Evolutionary conservation across 805 yeast species (phyloP), one percentile per base, ranked within the genome.

Genomic region (Candida berthetii): DNA sequence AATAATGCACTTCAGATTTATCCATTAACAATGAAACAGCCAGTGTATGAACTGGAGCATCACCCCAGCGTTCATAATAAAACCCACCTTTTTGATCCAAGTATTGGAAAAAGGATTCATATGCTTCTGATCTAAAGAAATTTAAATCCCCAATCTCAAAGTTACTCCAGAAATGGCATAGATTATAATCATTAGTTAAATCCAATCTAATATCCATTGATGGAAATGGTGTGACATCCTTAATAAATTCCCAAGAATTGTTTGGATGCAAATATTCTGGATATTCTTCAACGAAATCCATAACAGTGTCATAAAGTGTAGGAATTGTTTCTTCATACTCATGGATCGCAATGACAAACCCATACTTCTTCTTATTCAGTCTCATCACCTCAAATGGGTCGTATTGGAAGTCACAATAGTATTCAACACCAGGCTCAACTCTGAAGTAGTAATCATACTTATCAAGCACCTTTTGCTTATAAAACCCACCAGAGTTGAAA

Each of bases 21-120:
- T 79, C 75, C 46, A 85, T 61, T 35, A 85, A 58, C 35, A 85
- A 58, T 0, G 84, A 58, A 1, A 76, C 80, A 1, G 79, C 95
- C 24, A 87, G 66, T 0, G 91, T 69, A 58, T 88, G 96, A 14
- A 88, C 85, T 0, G 96, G 96, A 0, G 96, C 96, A 64, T 89
- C 96, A 14, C 96, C 96, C 96, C 96, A 89, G 44, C 96, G 66
- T 61, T 88, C 96, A 42, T 84, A 82, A 59, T 83, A 83, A 56
- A 86, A 85, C 4, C 93, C 93, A 37, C 88, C 90, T 16, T 76
- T 68, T 25, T 69, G 52, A 58, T 85, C 87, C 47, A 86, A 68
- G 58, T 66, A 67, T 22, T 82, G 73, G 57, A 85, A 86, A 58
- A 71, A 85, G 41, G 67, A 69, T 35, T 64, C 55, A 60, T 86